Evolutionary conservation across 345 rosid genomes (phyloP), one percentile per base, ranked within the genome.

Genomic region (Adansonia digitata): DNA sequence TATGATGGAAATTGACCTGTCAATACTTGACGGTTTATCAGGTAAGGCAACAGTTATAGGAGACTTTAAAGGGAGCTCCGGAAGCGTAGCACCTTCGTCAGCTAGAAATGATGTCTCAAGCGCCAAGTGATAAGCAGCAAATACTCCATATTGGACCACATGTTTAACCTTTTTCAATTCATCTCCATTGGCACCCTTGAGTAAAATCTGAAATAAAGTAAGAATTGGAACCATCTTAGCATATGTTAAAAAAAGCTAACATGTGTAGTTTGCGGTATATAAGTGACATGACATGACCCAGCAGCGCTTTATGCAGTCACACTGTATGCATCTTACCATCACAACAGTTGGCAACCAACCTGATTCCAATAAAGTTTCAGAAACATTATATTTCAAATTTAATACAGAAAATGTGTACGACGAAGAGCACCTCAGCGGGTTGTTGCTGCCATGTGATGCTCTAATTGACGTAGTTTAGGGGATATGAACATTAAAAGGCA

Each of bases 51-150:
- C 98, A 4, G 92, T 95, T 75, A 93, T 81, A 43, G 94, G 98
- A 77, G 94, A 86, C 67, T 82, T 94, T 77, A 95, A 74, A 67
- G 91, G 97, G 75, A 91, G 88, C 74, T 95, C 94, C n/a, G 94
- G 98, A 55, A 95, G 91, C 11, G 94, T 87, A 67, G 99, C 99
- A 20, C 99, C 94, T 85, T 95, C 99, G 82, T 95, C 98, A 51
- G 97, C 97, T 71, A 93, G 91, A 78, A 93, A 95, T n/a, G 97
- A 95, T 46, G 99, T 95, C 94, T 95, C 99, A 52, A 95, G 79
- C 68, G 98, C 99, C 80, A 95, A 74, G 82, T 95, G 99, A 86
- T 95, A 95, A 77, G 99, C 99, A 73, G 99, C 99, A 85, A 95
- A 95, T 79, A 95, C 85, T 76, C 98, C 98, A 85, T 95, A 95